Evolutionary conservation across 2,329 filamentous ascomycete genomes (phyloP).

Genomic region (Colletotrichum endophyticum): DNA sequence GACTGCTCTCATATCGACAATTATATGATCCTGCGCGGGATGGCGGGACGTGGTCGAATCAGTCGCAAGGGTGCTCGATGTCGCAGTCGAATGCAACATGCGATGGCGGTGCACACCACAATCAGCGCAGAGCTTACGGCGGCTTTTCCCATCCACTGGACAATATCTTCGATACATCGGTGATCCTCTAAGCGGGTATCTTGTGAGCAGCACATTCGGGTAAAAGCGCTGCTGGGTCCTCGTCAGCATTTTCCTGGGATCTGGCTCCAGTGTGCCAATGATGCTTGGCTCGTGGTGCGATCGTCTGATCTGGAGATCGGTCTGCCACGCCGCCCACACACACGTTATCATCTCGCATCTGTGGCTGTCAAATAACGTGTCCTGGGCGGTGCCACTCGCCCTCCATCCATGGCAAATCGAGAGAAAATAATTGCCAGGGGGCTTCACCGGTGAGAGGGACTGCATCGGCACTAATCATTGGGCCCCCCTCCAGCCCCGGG

Average conservation of each 20-base stretch:
- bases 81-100: background rate
- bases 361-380: background rate
- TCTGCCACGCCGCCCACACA: conserved; percentile 14
- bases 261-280: conserved; percentile 9
- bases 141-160: background rate
- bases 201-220: background rate
- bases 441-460: background rate
- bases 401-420: background rate
- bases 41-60: background rate
- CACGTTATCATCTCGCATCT: conserved; percentile 15
- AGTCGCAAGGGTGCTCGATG: background rate
- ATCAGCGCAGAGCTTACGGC: background rate
- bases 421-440: background rate
- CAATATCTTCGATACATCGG: background rate
- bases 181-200: background rate
- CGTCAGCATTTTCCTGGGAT: conserved; percentile 7
- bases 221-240: background rate
- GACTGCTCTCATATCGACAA: background rate
- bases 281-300: conserved; percentile 17
- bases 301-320: conserved; percentile 25
- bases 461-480: conserved; percentile 2
- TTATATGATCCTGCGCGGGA: background rate
- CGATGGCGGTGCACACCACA: background rate
- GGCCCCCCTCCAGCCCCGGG: background rate
- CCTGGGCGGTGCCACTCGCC: background rate